Evolutionary conservation across 495 filamentous ascomycete genomes (phyloP).

Genomic region (Hypoxylon lienhwacheense): DNA sequence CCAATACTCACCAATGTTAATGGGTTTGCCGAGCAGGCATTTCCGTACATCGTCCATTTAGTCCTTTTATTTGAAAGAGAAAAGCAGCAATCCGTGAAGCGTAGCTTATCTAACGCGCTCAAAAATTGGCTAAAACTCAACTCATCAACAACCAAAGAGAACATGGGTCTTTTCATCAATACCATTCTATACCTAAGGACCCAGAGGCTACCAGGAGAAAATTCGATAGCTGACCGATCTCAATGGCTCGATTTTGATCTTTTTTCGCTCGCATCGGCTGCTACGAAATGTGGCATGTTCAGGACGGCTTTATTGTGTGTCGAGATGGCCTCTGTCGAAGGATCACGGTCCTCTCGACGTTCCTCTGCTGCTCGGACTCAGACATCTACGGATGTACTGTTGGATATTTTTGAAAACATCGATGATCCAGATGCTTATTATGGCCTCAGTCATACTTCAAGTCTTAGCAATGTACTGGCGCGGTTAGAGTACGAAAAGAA

Average conservation of each 20-base stretch:
- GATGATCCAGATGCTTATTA: constrained; percentile 97
- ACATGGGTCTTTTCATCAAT: constrained; percentile 66
- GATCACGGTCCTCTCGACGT: constrained; percentile 61
- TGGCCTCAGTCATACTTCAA: constrained; percentile 79
- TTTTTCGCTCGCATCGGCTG: constrained; percentile 69
- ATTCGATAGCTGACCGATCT: constrained; percentile 73
- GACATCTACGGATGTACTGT: constrained; percentile 66
- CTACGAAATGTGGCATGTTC: constrained; percentile 79
- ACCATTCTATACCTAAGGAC: constrained; percentile 86
- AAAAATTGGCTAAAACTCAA: constrained; percentile 53
- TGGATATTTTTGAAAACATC: constrained; percentile 83
- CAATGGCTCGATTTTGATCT: constrained; percentile 87
- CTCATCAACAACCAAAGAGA: constrained; percentile 47
- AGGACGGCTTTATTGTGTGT: constrained; percentile 83
- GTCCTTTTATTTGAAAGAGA: constrained; percentile 60
- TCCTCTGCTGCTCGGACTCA: constrained; percentile 62
- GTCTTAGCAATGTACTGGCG: constrained; percentile 72
- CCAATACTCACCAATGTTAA: constrained; percentile 63
- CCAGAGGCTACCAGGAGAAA: constrained; percentile 72
- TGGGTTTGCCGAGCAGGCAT: constrained; percentile 67
- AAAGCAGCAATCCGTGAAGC: constrained; percentile 51
- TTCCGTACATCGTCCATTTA: constrained; percentile 82
- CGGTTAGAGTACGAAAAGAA: constrained; percentile 89
- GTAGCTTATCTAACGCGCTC: constrained; percentile 52
- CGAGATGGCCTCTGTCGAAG: constrained; percentile 67